These are phyloP conservation scores for Fusarium mexicanum DNA, from an alignment of 2,329 filamentous ascomycete species.

Conservation along the genomic window DNA sequence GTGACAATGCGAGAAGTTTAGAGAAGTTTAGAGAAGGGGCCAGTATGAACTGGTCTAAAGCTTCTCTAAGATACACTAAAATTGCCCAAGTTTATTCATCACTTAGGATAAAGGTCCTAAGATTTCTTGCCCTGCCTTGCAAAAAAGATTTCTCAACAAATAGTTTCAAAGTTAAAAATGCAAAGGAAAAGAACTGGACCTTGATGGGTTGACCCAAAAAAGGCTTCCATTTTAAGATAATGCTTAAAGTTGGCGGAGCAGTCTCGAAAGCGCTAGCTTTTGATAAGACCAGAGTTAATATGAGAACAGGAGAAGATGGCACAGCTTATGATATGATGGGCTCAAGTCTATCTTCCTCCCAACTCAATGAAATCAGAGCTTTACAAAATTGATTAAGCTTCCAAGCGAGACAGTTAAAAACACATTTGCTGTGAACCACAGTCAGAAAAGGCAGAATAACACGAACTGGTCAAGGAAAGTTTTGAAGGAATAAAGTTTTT, in stretches of 20 bases:
- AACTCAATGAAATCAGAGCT: neutral
- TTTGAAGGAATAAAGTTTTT: neutral
- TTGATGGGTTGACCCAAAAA: neutral
- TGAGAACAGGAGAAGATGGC: too few species aligned
- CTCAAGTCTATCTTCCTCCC: neutral
- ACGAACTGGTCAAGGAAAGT: neutral
- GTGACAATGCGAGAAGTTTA: neutral
- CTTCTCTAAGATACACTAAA: too few species aligned
- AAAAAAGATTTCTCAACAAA: too few species aligned
- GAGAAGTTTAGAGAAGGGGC: too few species aligned
- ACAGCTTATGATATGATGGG: neutral
- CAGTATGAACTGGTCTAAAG: too few species aligned
- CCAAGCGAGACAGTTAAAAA: neutral
- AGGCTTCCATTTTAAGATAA: accelerated
- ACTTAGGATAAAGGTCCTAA: too few species aligned
- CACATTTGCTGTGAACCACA: neutral
- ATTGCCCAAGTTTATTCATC: too few species aligned
- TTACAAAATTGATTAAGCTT: neutral
- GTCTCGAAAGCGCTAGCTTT: neutral
- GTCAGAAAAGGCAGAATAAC: neutral
- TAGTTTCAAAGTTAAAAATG: neutral
- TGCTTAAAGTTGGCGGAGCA: too few species aligned
- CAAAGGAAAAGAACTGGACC: neutral
- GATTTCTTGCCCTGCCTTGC: too few species aligned
- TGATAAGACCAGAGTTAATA: too few species aligned